These are phyloP conservation scores for Neurospora pannonica DNA, from an alignment of 495 filamentous ascomycete species.

Conservation along the genomic window DNA sequence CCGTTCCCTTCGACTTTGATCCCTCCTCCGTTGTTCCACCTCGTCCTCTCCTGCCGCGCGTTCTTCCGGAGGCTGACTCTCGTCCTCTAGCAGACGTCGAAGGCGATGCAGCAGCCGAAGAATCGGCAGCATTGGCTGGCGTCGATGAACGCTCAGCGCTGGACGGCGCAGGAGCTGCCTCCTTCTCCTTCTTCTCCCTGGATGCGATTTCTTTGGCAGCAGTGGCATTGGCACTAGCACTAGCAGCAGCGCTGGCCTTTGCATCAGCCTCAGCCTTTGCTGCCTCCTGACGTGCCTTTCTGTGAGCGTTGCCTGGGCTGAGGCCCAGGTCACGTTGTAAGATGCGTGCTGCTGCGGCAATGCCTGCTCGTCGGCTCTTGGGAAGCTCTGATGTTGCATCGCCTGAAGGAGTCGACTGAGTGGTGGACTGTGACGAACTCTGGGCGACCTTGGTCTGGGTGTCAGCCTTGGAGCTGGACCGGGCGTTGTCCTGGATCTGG, in stretches of 20 bases:
- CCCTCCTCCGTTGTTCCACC: constrained; percentile 11
- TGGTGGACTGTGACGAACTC: neutral
- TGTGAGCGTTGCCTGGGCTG: constrained; percentile 49
- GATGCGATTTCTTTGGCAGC: constrained; percentile 25
- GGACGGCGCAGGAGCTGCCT: constrained; percentile 14
- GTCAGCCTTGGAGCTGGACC: constrained; percentile 3
- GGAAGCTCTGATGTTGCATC: constrained; percentile 19
- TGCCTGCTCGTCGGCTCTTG: constrained; percentile 54
- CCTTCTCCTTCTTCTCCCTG: constrained; percentile 4
- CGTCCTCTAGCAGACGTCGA: constrained; percentile 6
- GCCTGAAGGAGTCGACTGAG: neutral
- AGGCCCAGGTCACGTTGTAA: constrained; percentile 85
- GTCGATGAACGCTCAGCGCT: constrained; percentile 14
- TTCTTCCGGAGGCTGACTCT: constrained; percentile 18
- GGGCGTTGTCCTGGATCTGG: constrained; percentile 20
- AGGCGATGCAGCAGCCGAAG: neutral
- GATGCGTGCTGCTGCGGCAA: constrained; percentile 70
- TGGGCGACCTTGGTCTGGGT: neutral
- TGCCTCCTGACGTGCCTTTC: constrained; percentile 42
- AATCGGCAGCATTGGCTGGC: constrained; percentile 17
- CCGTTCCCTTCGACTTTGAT: constrained; percentile 11
- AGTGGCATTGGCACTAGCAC: constrained; percentile 8
- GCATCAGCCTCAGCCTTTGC: constrained; percentile 40
- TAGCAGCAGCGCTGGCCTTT: constrained; percentile 26
- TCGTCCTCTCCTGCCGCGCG: constrained; percentile 17